Evolutionary conservation across 2,329 filamentous ascomycete genomes (phyloP), one percentile per base, ranked within the genome.

Genomic region (Venturia carpophila): DNA sequence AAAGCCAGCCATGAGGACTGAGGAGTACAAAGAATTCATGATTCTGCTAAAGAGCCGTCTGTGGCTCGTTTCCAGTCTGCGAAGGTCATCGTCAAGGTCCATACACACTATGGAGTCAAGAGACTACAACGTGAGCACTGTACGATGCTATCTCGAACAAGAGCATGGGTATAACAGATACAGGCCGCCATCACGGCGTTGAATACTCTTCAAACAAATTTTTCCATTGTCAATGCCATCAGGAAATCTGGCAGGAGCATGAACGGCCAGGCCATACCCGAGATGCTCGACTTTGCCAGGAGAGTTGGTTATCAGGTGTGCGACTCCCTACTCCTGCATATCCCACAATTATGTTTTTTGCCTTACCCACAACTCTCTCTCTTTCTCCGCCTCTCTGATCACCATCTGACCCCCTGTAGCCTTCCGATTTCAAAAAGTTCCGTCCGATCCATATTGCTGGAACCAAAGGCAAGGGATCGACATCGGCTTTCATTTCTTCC

Each of bases 401-500:
- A 42, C 13, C 19, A 21, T 11, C 62, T 63, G 39, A 64, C 42
- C 64, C 17, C 52, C 5, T 9, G 17, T 58, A 88, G 84, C 84
- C 86, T 21, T 80, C 82, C 17, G 84, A 87, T 66, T 81, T 88
- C 69, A 79, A 86, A 68, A 76, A 73, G 11, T 72, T 88, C 67
- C 87, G 83, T 66, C 78, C 82, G 69, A 85, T 97, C 67, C 93
- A 97, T 73, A 86, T 97, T 58, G 90, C 93, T 0, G 93, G 93
- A 15, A 97, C 92, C 5, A 97, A 97, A 75, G 93, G 93, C 67
- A 97, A 97, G 75, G 92, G 92, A 49, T 94, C 90, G 2, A 92
- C 91, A 0, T 91, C 89, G 69, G 89, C 92, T 11, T 93, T 92
- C 74, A 84, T 91, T 24, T 91, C 91, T 17, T 87, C 87, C 2